phyloP scores from a whole-genome alignment of 306 rosid genomes.

The Cucumis cinereus region DNA sequence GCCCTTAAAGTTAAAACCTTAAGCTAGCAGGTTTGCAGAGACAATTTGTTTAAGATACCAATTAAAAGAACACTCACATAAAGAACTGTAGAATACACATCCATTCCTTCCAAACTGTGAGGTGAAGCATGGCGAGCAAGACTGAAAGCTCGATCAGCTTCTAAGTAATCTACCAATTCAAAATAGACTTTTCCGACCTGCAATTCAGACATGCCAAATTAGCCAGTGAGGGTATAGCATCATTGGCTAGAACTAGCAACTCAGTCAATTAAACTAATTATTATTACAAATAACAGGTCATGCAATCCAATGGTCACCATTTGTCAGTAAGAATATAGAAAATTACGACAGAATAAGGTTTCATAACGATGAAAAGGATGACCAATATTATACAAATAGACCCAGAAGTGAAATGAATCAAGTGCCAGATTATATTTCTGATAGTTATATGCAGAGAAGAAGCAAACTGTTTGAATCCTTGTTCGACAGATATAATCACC shows the following conservation, averaged over 20 bases:
- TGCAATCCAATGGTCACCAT: neutral
- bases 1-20: neutral
- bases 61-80: slow-evolving; percentile 68
- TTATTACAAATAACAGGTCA: neutral
- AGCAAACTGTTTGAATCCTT: neutral
- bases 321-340: neutral
- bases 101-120: slow-evolving; percentile 94
- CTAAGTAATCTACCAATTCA: slow-evolving; percentile 84
- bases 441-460: neutral
- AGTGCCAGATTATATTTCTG: neutral
- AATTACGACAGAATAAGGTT: neutral
- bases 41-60: neutral
- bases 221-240: neutral
- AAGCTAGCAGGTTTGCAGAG: neutral
- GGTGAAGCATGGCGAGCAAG: slow-evolving; percentile 72
- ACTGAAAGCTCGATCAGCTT: slow-evolving; percentile 82
- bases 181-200: slow-evolving; percentile 89
- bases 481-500: neutral
- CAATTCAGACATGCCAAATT: slow-evolving; percentile 20
- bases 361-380: neutral
- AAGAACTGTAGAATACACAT: slow-evolving; percentile 89
- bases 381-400: neutral
- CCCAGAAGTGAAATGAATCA: neutral
- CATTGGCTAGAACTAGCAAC: neutral
- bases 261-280: neutral